Evolutionary conservation across 257 asterid species (phyloP), one percentile per base, ranked within the genome.

Genomic region (Ilex asprella): DNA sequence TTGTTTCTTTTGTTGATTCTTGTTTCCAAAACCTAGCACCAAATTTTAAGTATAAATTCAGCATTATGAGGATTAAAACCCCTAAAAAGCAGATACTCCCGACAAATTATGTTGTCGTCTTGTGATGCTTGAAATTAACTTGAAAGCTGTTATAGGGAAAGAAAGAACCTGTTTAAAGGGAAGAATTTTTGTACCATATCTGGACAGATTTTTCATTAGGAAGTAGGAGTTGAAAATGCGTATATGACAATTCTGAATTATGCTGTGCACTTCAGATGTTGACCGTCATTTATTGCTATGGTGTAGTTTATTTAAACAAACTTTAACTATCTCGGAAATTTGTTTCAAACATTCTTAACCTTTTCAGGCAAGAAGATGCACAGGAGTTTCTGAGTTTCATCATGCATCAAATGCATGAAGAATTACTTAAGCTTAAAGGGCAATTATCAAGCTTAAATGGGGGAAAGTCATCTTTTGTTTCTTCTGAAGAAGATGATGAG

Each of bases 351-450:
- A 67, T 39, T 49, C 14, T 60, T 67, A 8, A 55, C 11, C 39
- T 67, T 63, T 60, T 50, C 84, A 92, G 98, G 79, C 98, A 92
- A 80, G 98, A 92, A 81, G 97, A 92, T 70, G 95, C 98, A 29
- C 98, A 91, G 72, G 98, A 89, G 70, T 92, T 88, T 69, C 76
- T 92, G 21, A 80, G 93, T 76, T 92, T 83, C 77, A 67, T 86
- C 65, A 75, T 92, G 87, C 78, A 89, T 79, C 97, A 86, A 79
- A 84, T 92, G 97, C 95, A 92, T 69, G 95, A 81, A 68, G 98
- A 92, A 72, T 72, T 92, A 82, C 79, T 89, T 47, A 89, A 80
- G 81, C 85, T 84, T 78, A 85, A 84, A 51, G 98, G 98, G 66
- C 76, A 70, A 39, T 14, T 53, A 2, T 73, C 88, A 58, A 63